Evolutionary conservation across 2,329 filamentous ascomycete genomes (phyloP).

Genomic region (Cladophialophora immunda): DNA sequence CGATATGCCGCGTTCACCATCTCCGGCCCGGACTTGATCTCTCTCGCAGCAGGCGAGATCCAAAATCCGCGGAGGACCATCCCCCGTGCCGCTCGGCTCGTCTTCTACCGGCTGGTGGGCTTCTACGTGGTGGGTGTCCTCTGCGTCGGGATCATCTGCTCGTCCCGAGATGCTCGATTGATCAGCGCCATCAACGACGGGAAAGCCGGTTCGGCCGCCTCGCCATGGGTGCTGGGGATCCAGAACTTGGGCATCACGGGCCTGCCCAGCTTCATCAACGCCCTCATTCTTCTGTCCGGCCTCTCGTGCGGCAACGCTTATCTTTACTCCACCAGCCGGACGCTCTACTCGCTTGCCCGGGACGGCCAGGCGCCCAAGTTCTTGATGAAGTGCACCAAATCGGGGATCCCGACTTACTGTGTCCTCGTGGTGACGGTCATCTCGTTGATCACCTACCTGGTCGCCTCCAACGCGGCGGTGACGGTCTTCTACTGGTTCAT

Average conservation of each 20-base stretch:
- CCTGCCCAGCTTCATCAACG: slow-evolving; percentile 76
- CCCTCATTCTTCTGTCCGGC: slow-evolving; percentile 75
- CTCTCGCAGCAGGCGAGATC: slow-evolving; percentile 68
- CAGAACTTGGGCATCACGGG: slow-evolving; percentile 67
- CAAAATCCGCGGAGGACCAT: slow-evolving; percentile 74
- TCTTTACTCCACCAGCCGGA: slow-evolving; percentile 63
- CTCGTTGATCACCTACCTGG: slow-evolving; percentile 74
- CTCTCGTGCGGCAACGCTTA: slow-evolving; percentile 75
- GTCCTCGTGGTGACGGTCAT: slow-evolving; percentile 71
- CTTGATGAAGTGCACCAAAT: slow-evolving; percentile 65
- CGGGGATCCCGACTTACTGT: slow-evolving; percentile 72
- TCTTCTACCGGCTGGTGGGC: slow-evolving; percentile 77
- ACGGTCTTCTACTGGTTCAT: slow-evolving; percentile 77
- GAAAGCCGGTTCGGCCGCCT: slow-evolving; percentile 70
- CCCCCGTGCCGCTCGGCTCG: slow-evolving; percentile 75
- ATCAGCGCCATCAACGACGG: slow-evolving; percentile 65
- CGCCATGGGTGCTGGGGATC: slow-evolving; percentile 77
- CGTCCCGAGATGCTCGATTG: slow-evolving; percentile 70
- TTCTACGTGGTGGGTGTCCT: slow-evolving; percentile 80
- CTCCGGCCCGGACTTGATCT: slow-evolving; percentile 71
- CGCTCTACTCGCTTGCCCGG: slow-evolving; percentile 57
- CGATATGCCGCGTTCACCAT: slow-evolving; percentile 73
- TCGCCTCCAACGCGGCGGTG: slow-evolving; percentile 69
- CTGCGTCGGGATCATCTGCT: slow-evolving; percentile 72
- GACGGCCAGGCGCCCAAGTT: slow-evolving; percentile 63